Conservation (phyloP, 352 stramenopile species). For the Blastocystis hominis region DNA sequence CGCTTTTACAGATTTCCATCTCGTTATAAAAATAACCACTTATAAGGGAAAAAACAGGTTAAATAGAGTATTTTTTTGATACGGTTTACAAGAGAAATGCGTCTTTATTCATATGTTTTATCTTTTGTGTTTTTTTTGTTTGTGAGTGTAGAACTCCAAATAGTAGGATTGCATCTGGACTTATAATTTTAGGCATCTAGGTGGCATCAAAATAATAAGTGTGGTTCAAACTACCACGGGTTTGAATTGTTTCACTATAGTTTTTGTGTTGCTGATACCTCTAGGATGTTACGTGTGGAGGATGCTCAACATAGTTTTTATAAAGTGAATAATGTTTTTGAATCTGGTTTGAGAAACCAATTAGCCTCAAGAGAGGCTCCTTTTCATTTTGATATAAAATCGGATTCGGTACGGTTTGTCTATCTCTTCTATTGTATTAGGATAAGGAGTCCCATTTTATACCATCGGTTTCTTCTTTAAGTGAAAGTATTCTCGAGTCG, state of each 20-base stretch:
- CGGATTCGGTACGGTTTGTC: no score
- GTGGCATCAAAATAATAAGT: neutral
- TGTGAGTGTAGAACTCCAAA: neutral
- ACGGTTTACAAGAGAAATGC: neutral
- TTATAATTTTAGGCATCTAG: neutral
- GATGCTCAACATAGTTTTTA: neutral
- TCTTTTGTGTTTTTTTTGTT: neutral
- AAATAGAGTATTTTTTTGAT: neutral
- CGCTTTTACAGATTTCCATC: neutral
- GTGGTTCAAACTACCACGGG: neutral
- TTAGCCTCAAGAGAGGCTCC: no score
- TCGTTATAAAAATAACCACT: neutral
- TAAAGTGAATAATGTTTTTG: no score
- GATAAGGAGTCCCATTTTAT: no score
- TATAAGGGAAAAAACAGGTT: neutral
- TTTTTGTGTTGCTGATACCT: neutral
- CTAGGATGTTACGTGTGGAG: neutral
- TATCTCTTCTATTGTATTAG: no score
- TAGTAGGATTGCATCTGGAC: neutral
- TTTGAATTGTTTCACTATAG: neutral
- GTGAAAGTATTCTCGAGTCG: no score
- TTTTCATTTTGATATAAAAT: no score
- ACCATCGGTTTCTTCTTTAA: no score
- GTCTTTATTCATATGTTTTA: neutral
- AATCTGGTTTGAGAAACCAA: no score